Percentiles rank a stretch among this genome's conserved stretches.
Conservation (phyloP, 1,284 basidiomycete genomes). For the Microbotryum saponariae region DNA sequence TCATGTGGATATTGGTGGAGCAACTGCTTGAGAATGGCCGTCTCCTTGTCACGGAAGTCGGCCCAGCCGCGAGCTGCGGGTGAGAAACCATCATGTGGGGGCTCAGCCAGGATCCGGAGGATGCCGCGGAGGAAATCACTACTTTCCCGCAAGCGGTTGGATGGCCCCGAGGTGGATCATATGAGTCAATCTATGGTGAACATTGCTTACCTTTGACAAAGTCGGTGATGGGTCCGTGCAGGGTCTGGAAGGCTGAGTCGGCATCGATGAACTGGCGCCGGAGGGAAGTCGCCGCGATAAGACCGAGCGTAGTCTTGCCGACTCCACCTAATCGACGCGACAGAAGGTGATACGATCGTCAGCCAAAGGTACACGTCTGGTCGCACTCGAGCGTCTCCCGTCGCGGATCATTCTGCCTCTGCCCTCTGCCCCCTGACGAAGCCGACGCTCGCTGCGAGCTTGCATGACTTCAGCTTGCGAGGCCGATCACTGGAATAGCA, state of each 20-base stretch:
- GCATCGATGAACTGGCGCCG: constrained; percentile 31
- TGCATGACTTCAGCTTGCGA: background rate
- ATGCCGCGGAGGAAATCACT: constrained; percentile 4
- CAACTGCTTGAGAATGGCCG: constrained; percentile 39
- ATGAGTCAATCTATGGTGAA: background rate
- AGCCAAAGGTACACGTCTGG: background rate
- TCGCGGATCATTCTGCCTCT: too few species aligned
- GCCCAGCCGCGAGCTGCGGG: constrained; percentile 57
- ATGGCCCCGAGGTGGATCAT: constrained; percentile 2
- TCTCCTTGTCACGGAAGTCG: constrained; percentile 54
- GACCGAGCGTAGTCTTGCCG: constrained; percentile 34
- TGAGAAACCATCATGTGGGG: constrained; percentile 9
- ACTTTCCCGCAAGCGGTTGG: constrained; percentile 14
- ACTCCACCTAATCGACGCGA: constrained; percentile 20
- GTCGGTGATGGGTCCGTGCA: constrained; percentile 22
- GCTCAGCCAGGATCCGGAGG: constrained; percentile 3
- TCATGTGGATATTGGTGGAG: constrained; percentile 43
- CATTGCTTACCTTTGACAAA: background rate
- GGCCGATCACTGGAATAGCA: background rate
- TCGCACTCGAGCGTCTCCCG: too few species aligned
- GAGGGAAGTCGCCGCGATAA: constrained; percentile 34
- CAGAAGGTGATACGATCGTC: background rate
- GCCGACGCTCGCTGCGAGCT: background rate
- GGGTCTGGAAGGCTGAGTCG: constrained; percentile 25
- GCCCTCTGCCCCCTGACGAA: too few species aligned